phyloP scores from a whole-genome alignment of 129 eudicot genomes.

The Flaveria ramosissima region DNA sequence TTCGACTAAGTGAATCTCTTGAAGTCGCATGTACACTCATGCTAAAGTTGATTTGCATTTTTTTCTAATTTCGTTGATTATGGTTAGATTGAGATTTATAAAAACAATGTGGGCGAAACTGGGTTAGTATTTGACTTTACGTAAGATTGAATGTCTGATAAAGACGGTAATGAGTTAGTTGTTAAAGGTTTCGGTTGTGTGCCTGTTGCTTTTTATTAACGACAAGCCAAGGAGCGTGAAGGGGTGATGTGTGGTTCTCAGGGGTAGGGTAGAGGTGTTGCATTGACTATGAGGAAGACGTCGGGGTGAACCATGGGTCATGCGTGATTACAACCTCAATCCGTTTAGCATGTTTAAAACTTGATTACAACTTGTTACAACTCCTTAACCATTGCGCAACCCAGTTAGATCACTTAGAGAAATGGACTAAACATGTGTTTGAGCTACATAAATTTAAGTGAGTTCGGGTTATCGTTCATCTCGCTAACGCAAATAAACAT shows the following conservation, averaged over 20 bases:
- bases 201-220: neutral
- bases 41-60: neutral
- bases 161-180: neutral
- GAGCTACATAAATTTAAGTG: too few species aligned
- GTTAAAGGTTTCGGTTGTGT: neutral
- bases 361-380: too few species aligned
- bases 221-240: neutral
- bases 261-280: too few species aligned
- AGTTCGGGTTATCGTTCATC: too few species aligned
- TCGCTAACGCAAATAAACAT: too few species aligned
- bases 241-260: neutral
- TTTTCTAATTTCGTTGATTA: neutral
- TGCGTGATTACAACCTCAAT: too few species aligned
- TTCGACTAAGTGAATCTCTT: neutral
- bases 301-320: too few species aligned
- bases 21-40: neutral
- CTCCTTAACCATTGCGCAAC: too few species aligned
- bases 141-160: neutral
- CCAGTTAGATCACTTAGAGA: too few species aligned
- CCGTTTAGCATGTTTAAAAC: too few species aligned
- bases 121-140: neutral
- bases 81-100: neutral
- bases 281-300: too few species aligned
- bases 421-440: too few species aligned
- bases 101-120: neutral